Evolutionary conservation across 331 rosid genomes (phyloP), one percentile per base, ranked within the genome.

Genomic region (Cydonia oblonga): DNA sequence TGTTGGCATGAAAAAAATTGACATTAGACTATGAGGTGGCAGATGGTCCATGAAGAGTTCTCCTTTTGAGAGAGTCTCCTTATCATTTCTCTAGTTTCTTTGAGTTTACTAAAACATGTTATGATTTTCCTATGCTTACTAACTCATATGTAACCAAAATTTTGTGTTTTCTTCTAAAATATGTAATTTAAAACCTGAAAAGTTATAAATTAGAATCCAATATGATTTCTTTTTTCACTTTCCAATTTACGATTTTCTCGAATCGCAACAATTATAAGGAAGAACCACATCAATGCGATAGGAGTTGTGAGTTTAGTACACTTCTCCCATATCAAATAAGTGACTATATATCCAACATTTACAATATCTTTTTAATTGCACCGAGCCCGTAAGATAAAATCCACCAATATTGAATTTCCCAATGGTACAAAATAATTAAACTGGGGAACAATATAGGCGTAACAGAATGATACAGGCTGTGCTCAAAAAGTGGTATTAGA

Each of bases 1-100:
- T 9, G 42, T 35, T 9, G 42, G 13, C 13, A 35, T 4, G 2
- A 35, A 35, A 35, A 35, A 35, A 35, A 35, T 35, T 35, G 13
- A 35, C 42, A 0, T 35, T 35, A 35, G 4, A 35, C 12, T 9
- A 0, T 9, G 42, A 35, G 42, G 12, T 9, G 13, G 1, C 4
- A 35, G 3, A 33, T 1, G 2, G 42, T 35, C 0, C 0, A 35
- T 9, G 13, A 3, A 35, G 1, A 35, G 0, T 9, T 3, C 1
- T 2, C 42, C 0, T 9, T 9, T 35, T 35, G 42, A 35, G 42
- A 33, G 10, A 9, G 42, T 35, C 42, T 4, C 42, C 42, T 35
- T 35, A 35, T 0, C 42, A 35, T 35, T 35, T 35, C 13, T 35
- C 42, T 35, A 3, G 53, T 46, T 35, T 35, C n/a, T 15, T 46